A percentile compares a stretch with the other conserved stretches of the same genome.
phyloP scores from a whole-genome alignment of 345 rosid species.

The Luvunga scandens region DNA sequence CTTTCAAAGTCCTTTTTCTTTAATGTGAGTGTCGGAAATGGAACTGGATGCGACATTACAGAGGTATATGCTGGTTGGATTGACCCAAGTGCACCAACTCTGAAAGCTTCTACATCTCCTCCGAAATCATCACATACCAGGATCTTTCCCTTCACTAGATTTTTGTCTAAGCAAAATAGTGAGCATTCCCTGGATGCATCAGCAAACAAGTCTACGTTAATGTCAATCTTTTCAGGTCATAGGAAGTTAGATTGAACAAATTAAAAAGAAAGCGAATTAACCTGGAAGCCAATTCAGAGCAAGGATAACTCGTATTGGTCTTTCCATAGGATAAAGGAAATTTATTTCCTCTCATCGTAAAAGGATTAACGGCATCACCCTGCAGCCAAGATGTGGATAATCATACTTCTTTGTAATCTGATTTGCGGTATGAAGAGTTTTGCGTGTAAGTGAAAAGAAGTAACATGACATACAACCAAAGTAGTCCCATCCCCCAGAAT shows the following conservation, averaged over 20 bases:
- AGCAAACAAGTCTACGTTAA: no score
- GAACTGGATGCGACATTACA: no score
- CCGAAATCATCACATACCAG: background rate
- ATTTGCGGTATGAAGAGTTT: conserved; percentile 2
- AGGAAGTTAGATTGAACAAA: background rate
- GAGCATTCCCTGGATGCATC: no score
- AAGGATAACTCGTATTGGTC: no score
- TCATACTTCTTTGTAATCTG: no score
- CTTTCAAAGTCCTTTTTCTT: no score
- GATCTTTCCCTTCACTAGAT: conserved; percentile 36
- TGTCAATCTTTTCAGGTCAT: no score
- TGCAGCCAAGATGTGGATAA: no score
- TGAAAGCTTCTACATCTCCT: background rate
- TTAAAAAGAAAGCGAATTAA: background rate
- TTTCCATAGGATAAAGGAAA: conserved; percentile 12
- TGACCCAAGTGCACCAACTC: conserved; percentile 33
- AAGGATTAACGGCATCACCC: conserved; percentile 22
- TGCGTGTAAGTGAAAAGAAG: no score
- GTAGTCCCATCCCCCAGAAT: conserved; percentile 39
- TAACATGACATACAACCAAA: conserved; percentile 26
- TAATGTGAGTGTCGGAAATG: no score
- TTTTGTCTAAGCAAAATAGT: no score
- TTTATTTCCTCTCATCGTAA: conserved; percentile 18
- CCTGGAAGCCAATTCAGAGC: no score
- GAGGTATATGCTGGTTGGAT: background rate